phyloP scores from a whole-genome alignment of 1,139 yeast species.

The Pichia sp. region DNA sequence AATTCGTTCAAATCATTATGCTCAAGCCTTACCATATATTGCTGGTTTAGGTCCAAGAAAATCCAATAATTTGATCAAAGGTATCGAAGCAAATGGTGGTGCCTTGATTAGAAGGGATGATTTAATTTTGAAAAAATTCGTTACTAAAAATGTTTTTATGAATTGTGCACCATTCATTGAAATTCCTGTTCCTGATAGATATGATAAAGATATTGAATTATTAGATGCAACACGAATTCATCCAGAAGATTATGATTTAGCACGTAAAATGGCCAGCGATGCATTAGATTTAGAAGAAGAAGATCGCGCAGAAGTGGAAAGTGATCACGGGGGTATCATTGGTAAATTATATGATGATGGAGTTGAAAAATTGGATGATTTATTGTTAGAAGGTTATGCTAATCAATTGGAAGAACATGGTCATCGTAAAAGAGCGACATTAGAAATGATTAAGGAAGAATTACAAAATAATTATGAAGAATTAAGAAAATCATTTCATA shows the following conservation, averaged over 20 bases:
- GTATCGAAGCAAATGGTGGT: slow-evolving; percentile 69
- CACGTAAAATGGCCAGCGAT: slow-evolving; percentile 96
- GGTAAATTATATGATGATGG: slow-evolving; percentile 76
- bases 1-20: slow-evolving; percentile 63
- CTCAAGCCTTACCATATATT: slow-evolving; percentile 66
- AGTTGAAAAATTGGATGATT: slow-evolving; percentile 78
- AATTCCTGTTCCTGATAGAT: slow-evolving; percentile 62
- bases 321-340: slow-evolving; percentile 72
- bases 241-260: slow-evolving; percentile 94
- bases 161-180: slow-evolving; percentile 88
- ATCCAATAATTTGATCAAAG: slow-evolving; percentile 79
- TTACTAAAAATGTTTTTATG: slow-evolving; percentile 75
- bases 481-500: slow-evolving; percentile 64
- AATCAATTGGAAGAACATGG: slow-evolving; percentile 79
- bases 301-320: slow-evolving; percentile 68
- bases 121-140: slow-evolving; percentile 70
- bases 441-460: slow-evolving; percentile 84
- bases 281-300: slow-evolving; percentile 95
- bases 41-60: slow-evolving; percentile 96
- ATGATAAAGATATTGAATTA: slow-evolving; percentile 61
- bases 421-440: slow-evolving; percentile 72
- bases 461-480: slow-evolving; percentile 83
- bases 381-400: slow-evolving; percentile 90
- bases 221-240: slow-evolving; percentile 94
- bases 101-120: slow-evolving; percentile 66